Conservation (phyloP, 1,284 basidiomycete species). For the Leccinum pallidistipes region DNA sequence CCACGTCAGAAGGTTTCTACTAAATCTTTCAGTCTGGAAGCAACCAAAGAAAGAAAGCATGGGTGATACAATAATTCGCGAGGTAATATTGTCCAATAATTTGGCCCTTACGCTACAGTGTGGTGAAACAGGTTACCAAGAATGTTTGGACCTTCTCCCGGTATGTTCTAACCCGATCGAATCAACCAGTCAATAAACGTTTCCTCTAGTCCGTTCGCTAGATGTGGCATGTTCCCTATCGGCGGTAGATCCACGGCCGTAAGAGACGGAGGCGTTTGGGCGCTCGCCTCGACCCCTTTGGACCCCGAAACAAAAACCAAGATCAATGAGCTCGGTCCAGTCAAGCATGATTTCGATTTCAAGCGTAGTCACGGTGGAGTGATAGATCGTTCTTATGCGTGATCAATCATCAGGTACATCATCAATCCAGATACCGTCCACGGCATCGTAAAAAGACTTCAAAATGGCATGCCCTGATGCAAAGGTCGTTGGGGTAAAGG, state of each 20-base stretch:
- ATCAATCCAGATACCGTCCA: slow-evolving; percentile 66
- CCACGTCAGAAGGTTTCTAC: slow-evolving; percentile 13
- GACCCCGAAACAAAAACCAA: slow-evolving; percentile 71
- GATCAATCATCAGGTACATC: slow-evolving; percentile 52
- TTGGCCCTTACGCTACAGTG: background rate
- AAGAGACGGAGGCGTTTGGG: slow-evolving; percentile 72
- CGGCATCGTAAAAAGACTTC: slow-evolving; percentile 49
- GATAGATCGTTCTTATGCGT: background rate
- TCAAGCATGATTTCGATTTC: slow-evolving; percentile 48
- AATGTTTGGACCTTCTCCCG: slow-evolving; percentile 75
- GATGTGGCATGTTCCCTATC: slow-evolving; percentile 68
- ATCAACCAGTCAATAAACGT: slow-evolving; percentile 7
- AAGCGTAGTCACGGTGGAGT: background rate
- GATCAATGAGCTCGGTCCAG: slow-evolving; percentile 70
- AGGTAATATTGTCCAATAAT: slow-evolving; percentile 20
- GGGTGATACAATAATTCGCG: slow-evolving; percentile 31
- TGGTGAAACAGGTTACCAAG: slow-evolving; percentile 45
- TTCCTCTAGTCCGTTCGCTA: slow-evolving; percentile 58
- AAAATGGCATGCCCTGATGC: slow-evolving; percentile 78
- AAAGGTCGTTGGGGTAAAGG: slow-evolving; percentile 68
- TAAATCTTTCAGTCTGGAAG: slow-evolving; percentile 4
- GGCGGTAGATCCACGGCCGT: slow-evolving; percentile 87
- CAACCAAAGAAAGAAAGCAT: slow-evolving; percentile 15
- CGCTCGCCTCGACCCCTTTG: slow-evolving; percentile 84
- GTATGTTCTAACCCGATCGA: slow-evolving; percentile 37